Conservation (phyloP, 768 basidiomycete genomes). For the Cystofilobasidium capitatum region DNA sequence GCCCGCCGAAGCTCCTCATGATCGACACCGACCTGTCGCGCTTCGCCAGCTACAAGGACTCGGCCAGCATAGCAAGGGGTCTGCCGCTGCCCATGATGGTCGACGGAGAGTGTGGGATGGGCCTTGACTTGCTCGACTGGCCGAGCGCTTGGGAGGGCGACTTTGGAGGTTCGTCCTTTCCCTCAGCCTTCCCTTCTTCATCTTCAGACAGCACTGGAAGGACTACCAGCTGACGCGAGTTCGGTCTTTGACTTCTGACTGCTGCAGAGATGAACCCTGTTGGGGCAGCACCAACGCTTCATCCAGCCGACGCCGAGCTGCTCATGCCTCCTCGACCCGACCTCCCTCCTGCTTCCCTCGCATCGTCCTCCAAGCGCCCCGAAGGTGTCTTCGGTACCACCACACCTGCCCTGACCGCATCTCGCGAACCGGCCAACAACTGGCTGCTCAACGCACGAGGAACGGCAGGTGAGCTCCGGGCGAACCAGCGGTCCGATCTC, state of each 20-base stretch:
- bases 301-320: conserved; percentile 53
- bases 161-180: neutral
- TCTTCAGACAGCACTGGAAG: too few relatives aligned
- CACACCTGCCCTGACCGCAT: conserved; percentile 29
- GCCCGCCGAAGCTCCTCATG: conserved; percentile 87
- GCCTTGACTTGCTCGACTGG: conserved; percentile 74
- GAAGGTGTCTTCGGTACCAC: conserved; percentile 29
- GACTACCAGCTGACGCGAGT: neutral
- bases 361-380: conserved; percentile 43
- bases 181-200: neutral
- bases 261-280: conserved; percentile 17
- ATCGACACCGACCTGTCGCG: conserved; percentile 83
- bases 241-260: neutral
- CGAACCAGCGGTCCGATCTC: conserved; percentile 16
- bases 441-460: conserved; percentile 1
- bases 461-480: conserved; percentile 7
- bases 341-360: conserved; percentile 43
- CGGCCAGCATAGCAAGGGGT: conserved; percentile 42
- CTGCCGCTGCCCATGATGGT: conserved; percentile 82
- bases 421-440: conserved; percentile 6
- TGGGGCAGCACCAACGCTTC: conserved; percentile 24
- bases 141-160: conserved; percentile 75
- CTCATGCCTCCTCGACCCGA: conserved; percentile 22
- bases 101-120: conserved; percentile 95
- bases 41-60: conserved; percentile 75